Evolutionary conservation across 2,329 filamentous ascomycete species (phyloP).

Genomic region (Claviceps sorghi): DNA sequence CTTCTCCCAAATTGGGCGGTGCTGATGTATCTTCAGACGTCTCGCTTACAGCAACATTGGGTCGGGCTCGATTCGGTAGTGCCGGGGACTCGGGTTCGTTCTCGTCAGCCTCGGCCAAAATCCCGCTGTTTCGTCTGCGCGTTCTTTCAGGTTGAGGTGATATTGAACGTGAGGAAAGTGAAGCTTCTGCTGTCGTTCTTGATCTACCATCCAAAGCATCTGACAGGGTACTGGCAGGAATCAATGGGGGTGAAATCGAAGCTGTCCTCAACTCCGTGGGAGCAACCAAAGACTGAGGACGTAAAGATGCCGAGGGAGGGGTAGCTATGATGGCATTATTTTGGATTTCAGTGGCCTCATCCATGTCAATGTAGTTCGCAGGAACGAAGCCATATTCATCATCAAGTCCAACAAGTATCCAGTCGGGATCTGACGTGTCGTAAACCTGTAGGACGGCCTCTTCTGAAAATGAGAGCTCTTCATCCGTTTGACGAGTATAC

Average conservation of each 20-base stretch:
- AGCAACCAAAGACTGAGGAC: constrained; percentile 21
- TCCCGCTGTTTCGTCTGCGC: constrained; percentile 13
- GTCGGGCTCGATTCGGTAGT: constrained; percentile 23
- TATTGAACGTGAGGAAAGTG: constrained; percentile 12
- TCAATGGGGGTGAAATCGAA: constrained; percentile 16
- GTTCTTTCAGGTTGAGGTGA: constrained; percentile 15
- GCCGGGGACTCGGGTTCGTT: constrained; percentile 21
- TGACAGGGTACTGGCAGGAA: constrained; percentile 40
- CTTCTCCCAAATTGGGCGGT: constrained; percentile 17
- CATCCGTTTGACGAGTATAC: constrained; percentile 91
- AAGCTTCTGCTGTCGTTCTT: constrained; percentile 16
- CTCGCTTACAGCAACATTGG: constrained; percentile 1
- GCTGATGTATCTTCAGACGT: not conserved
- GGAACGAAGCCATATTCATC: constrained; percentile 89
- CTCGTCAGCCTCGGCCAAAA: constrained; percentile 17
- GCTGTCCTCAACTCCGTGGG: constrained; percentile 18
- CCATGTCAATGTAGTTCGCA: constrained; percentile 82
- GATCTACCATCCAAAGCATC: constrained; percentile 37
- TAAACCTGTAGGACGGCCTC: constrained; percentile 72
- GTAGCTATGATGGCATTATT: constrained; percentile 20
- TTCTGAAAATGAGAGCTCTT: constrained; percentile 91
- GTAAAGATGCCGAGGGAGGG: constrained; percentile 29
- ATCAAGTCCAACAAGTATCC: constrained; percentile 79
- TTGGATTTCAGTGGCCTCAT: constrained; percentile 30
- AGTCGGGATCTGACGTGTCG: constrained; percentile 85